Evolutionary conservation across 495 filamentous ascomycete species (phyloP).

Genomic region (Aspergillus coremiiformis): DNA sequence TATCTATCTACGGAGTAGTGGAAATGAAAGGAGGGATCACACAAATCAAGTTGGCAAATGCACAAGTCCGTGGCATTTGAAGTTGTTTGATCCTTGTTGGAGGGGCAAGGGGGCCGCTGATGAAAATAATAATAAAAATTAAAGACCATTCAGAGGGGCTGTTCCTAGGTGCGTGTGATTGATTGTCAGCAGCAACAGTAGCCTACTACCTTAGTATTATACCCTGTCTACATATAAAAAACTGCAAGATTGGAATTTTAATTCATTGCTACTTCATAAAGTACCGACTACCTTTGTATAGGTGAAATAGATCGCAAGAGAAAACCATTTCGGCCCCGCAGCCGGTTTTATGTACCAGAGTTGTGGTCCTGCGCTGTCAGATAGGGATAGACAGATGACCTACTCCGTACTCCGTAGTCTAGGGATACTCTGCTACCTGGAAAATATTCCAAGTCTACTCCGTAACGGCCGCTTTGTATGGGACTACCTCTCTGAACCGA

Average conservation of each 20-base stretch:
- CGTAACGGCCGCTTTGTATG: not conserved
- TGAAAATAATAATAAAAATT: slow-evolving; percentile 4
- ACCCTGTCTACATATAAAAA: not conserved
- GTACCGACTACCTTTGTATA: not conserved
- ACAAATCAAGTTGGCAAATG: slow-evolving; percentile 15
- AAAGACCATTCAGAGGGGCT: slow-evolving; percentile 7
- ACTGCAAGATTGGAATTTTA: not conserved
- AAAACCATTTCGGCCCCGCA: slow-evolving; percentile 10
- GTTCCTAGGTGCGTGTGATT: slow-evolving; percentile 7
- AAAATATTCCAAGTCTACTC: no score
- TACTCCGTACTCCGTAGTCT: no score
- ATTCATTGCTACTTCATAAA: not conserved
- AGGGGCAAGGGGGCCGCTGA: slow-evolving; percentile 21
- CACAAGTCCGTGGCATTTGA: slow-evolving; percentile 18
- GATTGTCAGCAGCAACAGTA: slow-evolving; percentile 2
- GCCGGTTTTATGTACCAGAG: slow-evolving; percentile 9
- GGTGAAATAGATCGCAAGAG: not conserved
- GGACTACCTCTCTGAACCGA: not conserved
- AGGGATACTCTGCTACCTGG: slow-evolving; percentile 3
- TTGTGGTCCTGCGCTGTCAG: slow-evolving; percentile 16
- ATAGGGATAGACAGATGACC: slow-evolving; percentile 5
- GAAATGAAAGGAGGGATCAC: slow-evolving; percentile 20
- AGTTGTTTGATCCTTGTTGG: slow-evolving; percentile 15
- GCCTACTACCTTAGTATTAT: not conserved
- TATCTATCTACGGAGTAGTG: no score